Evolutionary conservation across 2,329 filamentous ascomycete species (phyloP), one percentile per base, ranked within the genome.

Genomic region (Fusarium nematophilum): DNA sequence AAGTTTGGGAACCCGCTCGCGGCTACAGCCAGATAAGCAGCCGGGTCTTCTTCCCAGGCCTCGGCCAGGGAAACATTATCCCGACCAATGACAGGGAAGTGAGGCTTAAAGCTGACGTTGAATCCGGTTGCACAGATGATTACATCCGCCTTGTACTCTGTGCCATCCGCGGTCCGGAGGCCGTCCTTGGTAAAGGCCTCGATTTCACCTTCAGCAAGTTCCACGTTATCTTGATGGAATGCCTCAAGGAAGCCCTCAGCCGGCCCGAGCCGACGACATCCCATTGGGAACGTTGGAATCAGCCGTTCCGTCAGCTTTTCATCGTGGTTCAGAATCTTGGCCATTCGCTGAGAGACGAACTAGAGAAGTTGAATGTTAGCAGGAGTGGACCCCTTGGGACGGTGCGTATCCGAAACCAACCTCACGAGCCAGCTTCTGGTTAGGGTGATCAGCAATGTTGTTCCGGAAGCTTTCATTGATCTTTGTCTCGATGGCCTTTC

Each of bases 191-290:
- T 53, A 3, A 68, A 34, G 4, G 37, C n/a, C 1, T 15, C 10
- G 21, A 68, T 67, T 13, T 48, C 45, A 1, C 45, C 51, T 1
- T 52, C 40, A 6, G 61, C 56, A 5, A 68, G 13, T 21, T 57
- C 42, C 10, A 71, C 63, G 29, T 72, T 72, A 9, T 51, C 45
- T 40, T 68, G 39, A 3, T 44, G 34, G 4, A 74, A 52, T 8
- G 67, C 56, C 21, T 72, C 67, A 3, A 74, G 72, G 51, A 81
- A 81, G 2, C 78, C 78, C 1, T 76, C 74, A 1, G 78, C 79
- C 0, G 79, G 79, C 2, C 78, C 80, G 13, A 80, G 67, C 11
- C 79, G 75, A 39, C 78, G 73, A 55, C 78, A 80, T 9, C 73
- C 70, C 7, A 76, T 72, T 5, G 74, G 71, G 38, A 78, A 80